Conservation (phyloP, 768 basidiomycete genomes). For the Russula brevipes region DNA sequence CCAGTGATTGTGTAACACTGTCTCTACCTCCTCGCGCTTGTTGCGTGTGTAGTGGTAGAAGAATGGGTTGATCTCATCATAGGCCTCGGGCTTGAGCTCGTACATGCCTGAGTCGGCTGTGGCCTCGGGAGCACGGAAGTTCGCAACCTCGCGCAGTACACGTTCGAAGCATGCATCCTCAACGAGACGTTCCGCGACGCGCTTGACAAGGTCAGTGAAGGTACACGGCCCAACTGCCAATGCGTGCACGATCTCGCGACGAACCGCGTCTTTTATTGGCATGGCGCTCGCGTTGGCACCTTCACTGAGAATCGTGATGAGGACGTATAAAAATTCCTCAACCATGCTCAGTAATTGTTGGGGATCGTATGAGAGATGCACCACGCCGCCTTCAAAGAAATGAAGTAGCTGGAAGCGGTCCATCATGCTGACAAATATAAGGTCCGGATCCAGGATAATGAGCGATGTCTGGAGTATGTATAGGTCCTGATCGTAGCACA, state of each 20-base stretch:
- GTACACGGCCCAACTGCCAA: constrained; percentile 83
- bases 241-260: constrained; percentile 85
- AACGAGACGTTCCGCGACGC: constrained; percentile 82
- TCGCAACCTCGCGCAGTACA: constrained; percentile 71
- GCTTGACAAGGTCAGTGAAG: constrained; percentile 87
- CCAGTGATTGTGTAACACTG: constrained; percentile 57
- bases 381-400: constrained; percentile 69
- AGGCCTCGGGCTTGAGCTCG: constrained; percentile 76
- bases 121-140: constrained; percentile 75
- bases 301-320: constrained; percentile 85
- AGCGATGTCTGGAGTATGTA: constrained; percentile 86
- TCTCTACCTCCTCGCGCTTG: constrained; percentile 87
- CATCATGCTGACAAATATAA: constrained; percentile 78
- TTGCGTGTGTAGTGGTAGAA: constrained; percentile 95
- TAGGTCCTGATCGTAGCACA: constrained; percentile 94
- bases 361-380: constrained; percentile 59
- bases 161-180: constrained; percentile 81
- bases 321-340: constrained; percentile 83
- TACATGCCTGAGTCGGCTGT: constrained; percentile 80
- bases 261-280: constrained; percentile 56
- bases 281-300: constrained; percentile 67
- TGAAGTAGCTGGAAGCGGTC: constrained; percentile 80
- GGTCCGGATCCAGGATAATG: constrained; percentile 69
- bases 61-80: constrained; percentile 89
- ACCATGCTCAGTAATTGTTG: constrained; percentile 77